Conservation (phyloP, 2,329 filamentous ascomycete genomes). For the Pseudogymnoascus pannorum region DNA sequence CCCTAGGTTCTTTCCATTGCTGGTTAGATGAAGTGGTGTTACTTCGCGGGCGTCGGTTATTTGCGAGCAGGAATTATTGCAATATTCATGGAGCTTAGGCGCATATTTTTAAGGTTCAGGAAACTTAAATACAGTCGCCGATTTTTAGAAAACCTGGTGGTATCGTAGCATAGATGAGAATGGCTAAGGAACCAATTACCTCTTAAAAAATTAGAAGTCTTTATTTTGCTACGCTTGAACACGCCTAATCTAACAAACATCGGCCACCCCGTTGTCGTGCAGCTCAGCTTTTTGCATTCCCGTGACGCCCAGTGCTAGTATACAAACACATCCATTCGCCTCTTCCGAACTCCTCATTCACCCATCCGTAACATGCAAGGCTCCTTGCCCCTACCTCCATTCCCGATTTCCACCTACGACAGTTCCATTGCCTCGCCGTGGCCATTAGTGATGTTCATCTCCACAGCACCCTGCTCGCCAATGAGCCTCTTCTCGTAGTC, state of each 20-base stretch:
- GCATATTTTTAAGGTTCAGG: neutral
- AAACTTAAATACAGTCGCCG: neutral
- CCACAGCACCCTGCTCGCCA: slow-evolving; percentile 74
- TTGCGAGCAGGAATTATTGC: neutral
- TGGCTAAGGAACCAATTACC: neutral
- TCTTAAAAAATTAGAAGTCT: neutral
- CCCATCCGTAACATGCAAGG: neutral
- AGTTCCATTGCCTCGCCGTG: slow-evolving; percentile 63
- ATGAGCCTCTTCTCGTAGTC: slow-evolving; percentile 92
- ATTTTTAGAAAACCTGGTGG: neutral
- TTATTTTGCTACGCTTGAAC: slow-evolving; percentile 8
- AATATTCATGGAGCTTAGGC: neutral
- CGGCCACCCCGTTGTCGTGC: slow-evolving; percentile 5
- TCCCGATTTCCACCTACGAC: slow-evolving; percentile 18
- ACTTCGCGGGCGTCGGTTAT: neutral
- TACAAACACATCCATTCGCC: slow-evolving; percentile 9
- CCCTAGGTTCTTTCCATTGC: neutral
- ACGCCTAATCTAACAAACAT: slow-evolving; percentile 8
- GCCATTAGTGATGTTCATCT: slow-evolving; percentile 51
- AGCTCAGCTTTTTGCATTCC: slow-evolving; percentile 3
- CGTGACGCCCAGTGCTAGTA: slow-evolving; percentile 9
- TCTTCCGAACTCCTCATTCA: slow-evolving; percentile 7
- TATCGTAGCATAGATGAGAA: neutral
- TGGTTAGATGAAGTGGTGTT: neutral
- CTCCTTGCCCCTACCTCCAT: neutral